Conservation (phyloP, 306 rosid species). For the Castanea crenata region DNA sequence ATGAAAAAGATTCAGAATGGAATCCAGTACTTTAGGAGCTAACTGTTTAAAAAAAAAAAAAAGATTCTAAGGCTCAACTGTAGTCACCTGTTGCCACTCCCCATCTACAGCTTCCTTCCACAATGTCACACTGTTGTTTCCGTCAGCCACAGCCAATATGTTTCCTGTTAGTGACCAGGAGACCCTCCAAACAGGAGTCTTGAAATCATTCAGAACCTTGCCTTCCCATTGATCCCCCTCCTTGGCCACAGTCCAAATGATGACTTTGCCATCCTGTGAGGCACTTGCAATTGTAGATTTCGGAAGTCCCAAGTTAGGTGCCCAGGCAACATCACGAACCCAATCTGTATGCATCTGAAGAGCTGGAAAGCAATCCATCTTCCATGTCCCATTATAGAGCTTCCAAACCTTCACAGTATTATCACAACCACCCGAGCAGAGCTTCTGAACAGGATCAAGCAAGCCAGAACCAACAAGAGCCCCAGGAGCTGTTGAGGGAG, state of each 20-base stretch:
- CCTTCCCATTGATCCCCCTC: conserved; percentile 97
- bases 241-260: conserved; percentile 79
- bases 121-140: conserved; percentile 68
- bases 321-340: conserved; percentile 94
- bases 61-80: conserved; percentile 66
- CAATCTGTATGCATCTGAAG: conserved; percentile 82
- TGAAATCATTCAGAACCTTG: conserved; percentile 65
- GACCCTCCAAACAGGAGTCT: conserved; percentile 75
- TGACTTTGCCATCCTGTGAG: conserved; percentile 74
- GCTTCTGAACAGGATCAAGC: conserved; percentile 82
- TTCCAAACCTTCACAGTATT: conserved; percentile 86
- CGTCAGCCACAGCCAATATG: conserved; percentile 83
- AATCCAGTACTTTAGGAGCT: background rate
- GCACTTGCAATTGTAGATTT: conserved; percentile 87
- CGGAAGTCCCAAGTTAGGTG: conserved; percentile 85
- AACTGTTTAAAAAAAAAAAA: conserved; percentile 1
- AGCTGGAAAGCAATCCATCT: conserved; percentile 89
- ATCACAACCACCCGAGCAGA: conserved; percentile 88
- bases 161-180: conserved; percentile 91
- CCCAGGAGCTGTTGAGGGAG: conserved; percentile 74
- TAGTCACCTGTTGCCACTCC: conserved; percentile 83
- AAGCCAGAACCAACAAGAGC: conserved; percentile 75
- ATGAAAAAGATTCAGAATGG: background rate
- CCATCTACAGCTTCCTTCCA: conserved; percentile 89
- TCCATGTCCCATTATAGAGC: conserved; percentile 72